These are phyloP conservation scores for Pouteria campechiana DNA, from an alignment of 179 eudicot species.

Conservation along the genomic window DNA sequence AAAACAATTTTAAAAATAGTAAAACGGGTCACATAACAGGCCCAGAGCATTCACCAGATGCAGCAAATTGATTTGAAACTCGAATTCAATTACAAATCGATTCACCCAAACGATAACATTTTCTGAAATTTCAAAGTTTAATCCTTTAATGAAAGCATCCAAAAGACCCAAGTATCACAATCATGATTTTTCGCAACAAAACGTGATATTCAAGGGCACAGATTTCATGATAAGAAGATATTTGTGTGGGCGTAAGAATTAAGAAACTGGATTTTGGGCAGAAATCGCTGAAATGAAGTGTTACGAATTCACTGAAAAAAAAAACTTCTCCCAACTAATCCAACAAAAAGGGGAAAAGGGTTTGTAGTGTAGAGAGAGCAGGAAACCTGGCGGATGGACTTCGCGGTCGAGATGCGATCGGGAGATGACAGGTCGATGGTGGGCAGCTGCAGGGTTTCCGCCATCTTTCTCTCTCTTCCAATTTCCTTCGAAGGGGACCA, in stretches of 20 bases:
- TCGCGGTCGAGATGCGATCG: conserved; percentile 34
- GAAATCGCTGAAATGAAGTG: background rate
- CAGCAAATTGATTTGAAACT: too few relatives aligned
- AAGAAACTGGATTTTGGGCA: background rate
- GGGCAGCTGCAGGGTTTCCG: conserved; percentile 29
- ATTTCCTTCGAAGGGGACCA: too few relatives aligned
- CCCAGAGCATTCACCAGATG: too few relatives aligned
- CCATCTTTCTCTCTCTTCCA: conserved; percentile 12
- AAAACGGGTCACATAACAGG: too few relatives aligned
- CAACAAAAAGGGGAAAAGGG: background rate
- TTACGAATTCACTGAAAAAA: background rate
- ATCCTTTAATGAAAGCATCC: background rate
- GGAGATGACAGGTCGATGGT: conserved; percentile 39
- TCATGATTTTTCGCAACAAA: background rate
- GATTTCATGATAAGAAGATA: too few relatives aligned
- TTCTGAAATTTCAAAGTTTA: too few relatives aligned
- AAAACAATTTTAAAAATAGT: too few relatives aligned
- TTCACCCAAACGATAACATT: too few relatives aligned
- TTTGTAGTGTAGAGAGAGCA: background rate
- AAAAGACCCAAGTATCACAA: background rate
- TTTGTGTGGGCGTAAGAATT: background rate
- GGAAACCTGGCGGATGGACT: conserved; percentile 41
- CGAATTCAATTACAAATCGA: too few relatives aligned
- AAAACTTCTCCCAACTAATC: background rate
- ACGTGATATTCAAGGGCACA: background rate